A percentile compares a stretch with the other conserved stretches of the same genome.
Conservation (phyloP, 164 flowering plant genomes). For the Macadamia integrifolia region DNA sequence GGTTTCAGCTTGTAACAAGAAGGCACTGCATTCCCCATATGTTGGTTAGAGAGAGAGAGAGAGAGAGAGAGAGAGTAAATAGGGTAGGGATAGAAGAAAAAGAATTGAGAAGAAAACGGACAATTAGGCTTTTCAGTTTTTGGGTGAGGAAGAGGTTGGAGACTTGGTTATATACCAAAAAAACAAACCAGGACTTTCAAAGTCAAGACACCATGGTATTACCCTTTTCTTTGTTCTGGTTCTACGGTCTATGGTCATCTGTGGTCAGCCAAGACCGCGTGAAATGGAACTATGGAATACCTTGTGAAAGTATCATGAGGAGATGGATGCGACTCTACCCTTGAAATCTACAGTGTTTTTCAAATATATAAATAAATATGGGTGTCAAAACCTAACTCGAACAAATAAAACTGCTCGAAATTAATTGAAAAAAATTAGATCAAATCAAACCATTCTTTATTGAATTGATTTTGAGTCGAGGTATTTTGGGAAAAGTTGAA, state of each 20-base stretch:
- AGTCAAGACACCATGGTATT: constrained; percentile 12
- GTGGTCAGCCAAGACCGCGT: constrained; percentile 43
- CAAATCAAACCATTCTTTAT: too few relatives aligned
- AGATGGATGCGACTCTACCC: too few relatives aligned
- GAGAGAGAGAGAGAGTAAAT: neutral
- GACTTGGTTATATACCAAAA: constrained; percentile 1
- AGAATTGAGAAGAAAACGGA: too few relatives aligned
- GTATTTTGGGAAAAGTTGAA: too few relatives aligned
- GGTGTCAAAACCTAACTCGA: too few relatives aligned
- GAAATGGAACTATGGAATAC: constrained; percentile 3
- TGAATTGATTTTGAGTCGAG: too few relatives aligned
- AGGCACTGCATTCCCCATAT: constrained; percentile 41
- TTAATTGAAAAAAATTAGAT: too few relatives aligned
- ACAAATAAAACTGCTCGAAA: too few relatives aligned
- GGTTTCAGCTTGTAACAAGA: constrained; percentile 22
- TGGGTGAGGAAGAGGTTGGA: neutral
- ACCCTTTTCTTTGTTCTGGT: neutral
- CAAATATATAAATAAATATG: too few relatives aligned
- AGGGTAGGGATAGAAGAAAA: neutral
- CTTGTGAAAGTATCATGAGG: too few relatives aligned
- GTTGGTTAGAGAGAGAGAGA: neutral
- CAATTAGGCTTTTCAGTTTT: too few relatives aligned
- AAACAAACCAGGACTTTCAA: constrained; percentile 12
- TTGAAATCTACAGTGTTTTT: too few relatives aligned
- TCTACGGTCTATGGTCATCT: constrained; percentile 1